Percentiles rank a stretch among this genome's conserved stretches.
Conservation (phyloP, 169 alveolate species). For the Besnoitia besnoiti region DNA sequence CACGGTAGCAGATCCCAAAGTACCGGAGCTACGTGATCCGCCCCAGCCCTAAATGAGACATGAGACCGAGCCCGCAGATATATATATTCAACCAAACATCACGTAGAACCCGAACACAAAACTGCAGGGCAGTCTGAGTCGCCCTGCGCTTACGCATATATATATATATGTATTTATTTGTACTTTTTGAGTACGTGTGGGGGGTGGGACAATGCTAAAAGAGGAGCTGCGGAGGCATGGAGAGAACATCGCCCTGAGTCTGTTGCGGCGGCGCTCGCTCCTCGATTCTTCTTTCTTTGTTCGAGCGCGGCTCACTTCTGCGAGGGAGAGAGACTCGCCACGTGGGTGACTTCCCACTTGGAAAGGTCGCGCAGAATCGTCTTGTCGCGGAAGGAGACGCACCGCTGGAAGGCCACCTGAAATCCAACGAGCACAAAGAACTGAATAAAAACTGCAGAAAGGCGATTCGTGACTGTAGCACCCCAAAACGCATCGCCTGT, state of each 20-base stretch:
- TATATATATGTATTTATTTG: not conserved
- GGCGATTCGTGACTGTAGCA: no score
- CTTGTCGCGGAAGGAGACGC: slow-evolving; percentile 26
- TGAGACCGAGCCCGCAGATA: no score
- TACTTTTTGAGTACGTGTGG: not conserved
- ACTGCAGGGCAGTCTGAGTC: no score
- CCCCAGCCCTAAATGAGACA: no score
- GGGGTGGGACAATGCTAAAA: not conserved
- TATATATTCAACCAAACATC: no score
- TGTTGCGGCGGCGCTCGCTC: not conserved
- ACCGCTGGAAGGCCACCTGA: not conserved
- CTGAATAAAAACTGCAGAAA: not conserved
- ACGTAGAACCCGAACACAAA: no score
- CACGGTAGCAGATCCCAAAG: no score
- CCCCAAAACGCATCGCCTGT: no score
- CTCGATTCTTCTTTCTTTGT: not conserved
- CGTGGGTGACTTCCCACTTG: slow-evolving; percentile 1
- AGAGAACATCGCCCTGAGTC: not conserved
- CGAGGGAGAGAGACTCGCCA: not conserved
- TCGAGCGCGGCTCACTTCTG: not conserved
- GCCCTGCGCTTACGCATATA: no score
- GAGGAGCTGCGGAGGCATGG: not conserved
- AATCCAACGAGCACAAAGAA: no score
- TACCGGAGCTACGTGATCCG: no score
- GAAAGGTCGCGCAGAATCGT: not conserved